Percentiles rank a stretch among this genome's conserved stretches.
Evolutionary conservation across 495 filamentous ascomycete species (phyloP).

Genomic region (Daldinia grandis): DNA sequence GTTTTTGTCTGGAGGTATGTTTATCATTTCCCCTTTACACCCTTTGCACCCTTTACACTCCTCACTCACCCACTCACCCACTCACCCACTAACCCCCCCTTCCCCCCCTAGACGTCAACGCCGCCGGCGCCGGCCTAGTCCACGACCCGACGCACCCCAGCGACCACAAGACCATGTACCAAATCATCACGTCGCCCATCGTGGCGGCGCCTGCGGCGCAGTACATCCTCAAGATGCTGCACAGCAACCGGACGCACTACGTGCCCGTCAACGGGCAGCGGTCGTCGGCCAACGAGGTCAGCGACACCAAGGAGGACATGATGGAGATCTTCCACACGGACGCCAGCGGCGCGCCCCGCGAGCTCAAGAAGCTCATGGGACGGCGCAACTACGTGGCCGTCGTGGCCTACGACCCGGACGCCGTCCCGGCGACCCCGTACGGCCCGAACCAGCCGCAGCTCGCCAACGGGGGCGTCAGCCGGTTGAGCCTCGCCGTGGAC

Average conservation of each 20-base stretch:
- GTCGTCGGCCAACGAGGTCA: conserved; percentile 57
- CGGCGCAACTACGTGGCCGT: conserved; percentile 93
- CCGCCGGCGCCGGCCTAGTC: conserved; percentile 89
- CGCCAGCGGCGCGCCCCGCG: conserved; percentile 78
- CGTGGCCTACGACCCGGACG: conserved; percentile 90
- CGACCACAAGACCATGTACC: conserved; percentile 99
- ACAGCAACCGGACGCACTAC: conserved; percentile 90
- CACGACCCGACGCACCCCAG: conserved; percentile 90
- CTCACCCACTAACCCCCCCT: no score
- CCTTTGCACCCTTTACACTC: no score
- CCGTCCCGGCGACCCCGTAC: conserved; percentile 64
- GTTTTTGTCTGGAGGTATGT: conserved; percentile 83
- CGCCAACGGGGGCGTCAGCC: conserved; percentile 56
- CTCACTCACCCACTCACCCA: no score
- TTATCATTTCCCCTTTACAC: no score
- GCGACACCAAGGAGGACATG: conserved; percentile 99
- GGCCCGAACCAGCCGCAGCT: conserved; percentile 47
- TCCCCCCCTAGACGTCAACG: conserved; percentile 73
- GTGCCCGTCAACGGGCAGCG: conserved; percentile 90
- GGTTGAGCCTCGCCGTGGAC: conserved; percentile 89
- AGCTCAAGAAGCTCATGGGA: conserved; percentile 90
- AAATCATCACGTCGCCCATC: conserved; percentile 89
- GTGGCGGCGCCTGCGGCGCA: conserved; percentile 85
- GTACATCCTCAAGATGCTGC: conserved; percentile 90
- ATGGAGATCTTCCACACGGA: conserved; percentile 98